phyloP scores from a whole-genome alignment of 2,329 filamentous ascomycete species.

The Alternaria gansuensis region DNA sequence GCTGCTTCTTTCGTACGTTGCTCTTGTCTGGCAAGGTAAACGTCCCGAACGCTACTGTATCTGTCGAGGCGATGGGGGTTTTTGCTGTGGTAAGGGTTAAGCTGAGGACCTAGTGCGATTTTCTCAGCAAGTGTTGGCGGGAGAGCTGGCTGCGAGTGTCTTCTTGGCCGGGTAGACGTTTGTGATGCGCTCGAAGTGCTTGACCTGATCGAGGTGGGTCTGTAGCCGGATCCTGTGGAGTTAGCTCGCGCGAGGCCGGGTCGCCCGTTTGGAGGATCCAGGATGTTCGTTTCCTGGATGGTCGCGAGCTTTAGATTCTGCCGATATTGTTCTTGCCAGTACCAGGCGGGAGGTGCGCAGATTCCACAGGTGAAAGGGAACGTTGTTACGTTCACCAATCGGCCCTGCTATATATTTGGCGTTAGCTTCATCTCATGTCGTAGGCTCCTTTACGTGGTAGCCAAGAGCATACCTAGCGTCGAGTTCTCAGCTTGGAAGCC shows the following conservation, averaged over 20 bases:
- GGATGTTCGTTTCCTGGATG: slow-evolving; percentile 18
- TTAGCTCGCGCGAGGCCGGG: slow-evolving; percentile 13
- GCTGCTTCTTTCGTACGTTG: slow-evolving; percentile 14
- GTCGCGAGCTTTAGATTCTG: slow-evolving; percentile 4
- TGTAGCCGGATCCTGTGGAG: slow-evolving; percentile 13
- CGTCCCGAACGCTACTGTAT: slow-evolving; percentile 6
- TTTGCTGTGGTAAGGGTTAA: slow-evolving; percentile 18
- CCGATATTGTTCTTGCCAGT: slow-evolving; percentile 10
- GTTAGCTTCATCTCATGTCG: background rate
- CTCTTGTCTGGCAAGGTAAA: slow-evolving; percentile 12
- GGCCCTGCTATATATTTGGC: background rate
- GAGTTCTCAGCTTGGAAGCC: background rate
- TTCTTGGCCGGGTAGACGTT: slow-evolving; percentile 1
- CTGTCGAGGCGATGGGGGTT: slow-evolving; percentile 12
- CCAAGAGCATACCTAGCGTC: slow-evolving; percentile 6
- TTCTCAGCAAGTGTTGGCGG: slow-evolving; percentile 19
- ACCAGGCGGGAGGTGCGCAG: slow-evolving; percentile 20
- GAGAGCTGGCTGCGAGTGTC: slow-evolving; percentile 10
- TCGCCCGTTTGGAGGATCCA: slow-evolving; percentile 18
- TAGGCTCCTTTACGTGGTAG: background rate
- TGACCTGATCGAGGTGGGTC: slow-evolving; percentile 8
- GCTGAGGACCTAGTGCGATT: slow-evolving; percentile 15
- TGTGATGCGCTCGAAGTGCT: slow-evolving; percentile 9
- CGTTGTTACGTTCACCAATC: slow-evolving; percentile 22
- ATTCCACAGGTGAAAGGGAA: slow-evolving; percentile 20